Evolutionary conservation across 2,329 filamentous ascomycete species (phyloP).

Genomic region (Aureobasidium sp.): DNA sequence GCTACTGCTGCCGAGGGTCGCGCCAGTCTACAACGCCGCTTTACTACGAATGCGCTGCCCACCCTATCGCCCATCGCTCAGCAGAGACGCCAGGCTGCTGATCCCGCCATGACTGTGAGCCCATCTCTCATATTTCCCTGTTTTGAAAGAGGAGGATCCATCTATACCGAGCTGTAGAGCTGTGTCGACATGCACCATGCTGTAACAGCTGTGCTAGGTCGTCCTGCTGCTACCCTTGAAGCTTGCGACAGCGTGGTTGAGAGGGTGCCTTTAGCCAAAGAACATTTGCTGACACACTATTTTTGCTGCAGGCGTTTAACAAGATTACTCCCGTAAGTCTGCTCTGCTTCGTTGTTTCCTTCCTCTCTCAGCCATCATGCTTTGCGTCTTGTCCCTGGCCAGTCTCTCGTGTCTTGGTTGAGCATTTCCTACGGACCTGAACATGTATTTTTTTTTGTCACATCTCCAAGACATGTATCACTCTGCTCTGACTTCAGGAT

Average conservation of each 20-base stretch:
- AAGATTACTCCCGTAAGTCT: slow-evolving; percentile 68
- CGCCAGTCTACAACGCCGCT: slow-evolving; percentile 75
- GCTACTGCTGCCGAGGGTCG: slow-evolving; percentile 58
- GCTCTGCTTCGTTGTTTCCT: background rate
- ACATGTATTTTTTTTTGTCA: background rate
- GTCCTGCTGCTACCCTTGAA: background rate
- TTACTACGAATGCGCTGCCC: slow-evolving; percentile 81
- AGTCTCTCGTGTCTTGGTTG: background rate
- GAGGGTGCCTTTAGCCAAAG: background rate
- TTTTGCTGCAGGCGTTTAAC: slow-evolving; percentile 37
- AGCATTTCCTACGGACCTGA: background rate
- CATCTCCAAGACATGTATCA: background rate
- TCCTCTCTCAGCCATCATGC: background rate
- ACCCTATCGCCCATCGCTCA: slow-evolving; percentile 58
- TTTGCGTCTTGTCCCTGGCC: background rate
- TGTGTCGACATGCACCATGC: background rate
- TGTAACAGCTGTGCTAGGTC: background rate
- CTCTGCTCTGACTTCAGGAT: too few species aligned
- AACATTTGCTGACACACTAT: background rate
- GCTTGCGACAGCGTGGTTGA: background rate
- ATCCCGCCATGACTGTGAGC: slow-evolving; percentile 11
- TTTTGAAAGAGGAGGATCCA: background rate
- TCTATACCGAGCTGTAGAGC: background rate
- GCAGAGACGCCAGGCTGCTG: slow-evolving; percentile 44
- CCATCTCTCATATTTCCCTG: background rate